These are phyloP conservation scores for Wallacemonas rigidus DNA, from an alignment of 208 protist species.

Conservation along the genomic window DNA sequence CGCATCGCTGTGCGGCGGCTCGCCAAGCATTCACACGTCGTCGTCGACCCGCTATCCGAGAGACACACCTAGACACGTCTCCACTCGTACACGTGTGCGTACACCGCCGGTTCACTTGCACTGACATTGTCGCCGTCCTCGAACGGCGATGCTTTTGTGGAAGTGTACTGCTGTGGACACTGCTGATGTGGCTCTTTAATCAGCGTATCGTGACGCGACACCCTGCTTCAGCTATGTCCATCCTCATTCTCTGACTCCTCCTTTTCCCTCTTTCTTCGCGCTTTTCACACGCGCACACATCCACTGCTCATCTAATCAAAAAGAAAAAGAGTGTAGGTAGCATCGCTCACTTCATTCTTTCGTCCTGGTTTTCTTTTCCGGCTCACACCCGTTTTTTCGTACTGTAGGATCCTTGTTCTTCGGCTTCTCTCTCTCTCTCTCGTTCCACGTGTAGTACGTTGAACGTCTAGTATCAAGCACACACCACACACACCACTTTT, in stretches of 20 bases:
- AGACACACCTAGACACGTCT: too few species aligned
- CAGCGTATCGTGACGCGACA: too few species aligned
- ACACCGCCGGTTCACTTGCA: too few species aligned
- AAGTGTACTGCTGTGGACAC: too few species aligned
- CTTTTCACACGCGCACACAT: not conserved
- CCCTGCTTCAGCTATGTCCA: not conserved
- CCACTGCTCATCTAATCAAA: not conserved
- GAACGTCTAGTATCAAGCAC: not conserved
- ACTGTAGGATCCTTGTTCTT: not conserved
- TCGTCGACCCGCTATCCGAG: too few species aligned
- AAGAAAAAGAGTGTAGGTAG: conserved; percentile 11
- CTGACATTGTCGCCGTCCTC: too few species aligned
- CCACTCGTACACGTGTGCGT: too few species aligned
- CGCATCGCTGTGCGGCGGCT: too few species aligned
- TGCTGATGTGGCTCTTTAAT: too few species aligned
- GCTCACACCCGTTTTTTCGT: not conserved
- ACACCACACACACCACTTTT: not conserved
- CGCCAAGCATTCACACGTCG: too few species aligned
- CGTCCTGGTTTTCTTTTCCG: not conserved
- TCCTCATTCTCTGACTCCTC: not conserved
- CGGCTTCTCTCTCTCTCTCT: not conserved
- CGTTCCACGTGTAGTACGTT: conserved; percentile 3
- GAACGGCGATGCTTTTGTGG: too few species aligned
- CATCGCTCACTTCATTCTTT: conserved; percentile 12
- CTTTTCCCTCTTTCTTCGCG: not conserved